phyloP scores from a whole-genome alignment of 345 rosid species.

The Euclidium syriacum region DNA sequence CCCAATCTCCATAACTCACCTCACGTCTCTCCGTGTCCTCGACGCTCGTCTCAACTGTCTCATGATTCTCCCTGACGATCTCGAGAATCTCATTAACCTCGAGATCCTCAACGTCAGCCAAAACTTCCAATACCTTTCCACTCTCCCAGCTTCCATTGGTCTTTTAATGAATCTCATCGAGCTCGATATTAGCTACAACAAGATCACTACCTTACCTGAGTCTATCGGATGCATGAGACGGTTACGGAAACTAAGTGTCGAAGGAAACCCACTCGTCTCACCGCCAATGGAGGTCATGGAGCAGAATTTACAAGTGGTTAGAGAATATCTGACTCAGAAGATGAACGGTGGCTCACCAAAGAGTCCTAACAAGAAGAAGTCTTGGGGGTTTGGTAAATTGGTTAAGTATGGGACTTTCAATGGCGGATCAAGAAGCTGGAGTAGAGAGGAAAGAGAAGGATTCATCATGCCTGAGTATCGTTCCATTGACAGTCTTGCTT shows the following conservation, averaged over 20 bases:
- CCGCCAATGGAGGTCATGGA: slow-evolving; percentile 72
- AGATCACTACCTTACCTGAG: slow-evolving; percentile 54
- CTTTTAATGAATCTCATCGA: slow-evolving; percentile 66
- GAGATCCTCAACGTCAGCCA: slow-evolving; percentile 76
- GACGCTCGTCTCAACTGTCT: slow-evolving; percentile 86
- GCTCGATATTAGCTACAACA: slow-evolving; percentile 76
- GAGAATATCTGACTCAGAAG: slow-evolving; percentile 59
- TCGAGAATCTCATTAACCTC: slow-evolving; percentile 68
- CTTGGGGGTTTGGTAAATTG: slow-evolving; percentile 63
- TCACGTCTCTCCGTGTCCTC: slow-evolving; percentile 48
- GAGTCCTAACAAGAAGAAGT: slow-evolving; percentile 46
- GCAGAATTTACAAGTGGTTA: slow-evolving; percentile 50
- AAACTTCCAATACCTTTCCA: slow-evolving; percentile 65
- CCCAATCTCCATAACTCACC: slow-evolving; percentile 61
- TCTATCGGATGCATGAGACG: slow-evolving; percentile 72
- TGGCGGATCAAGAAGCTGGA: slow-evolving; percentile 27
- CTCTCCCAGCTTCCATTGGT: slow-evolving; percentile 42
- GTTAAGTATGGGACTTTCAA: slow-evolving; percentile 57
- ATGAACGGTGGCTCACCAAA: slow-evolving; percentile 42
- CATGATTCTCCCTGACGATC: slow-evolving; percentile 59
- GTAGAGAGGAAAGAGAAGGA: slow-evolving; percentile 42
- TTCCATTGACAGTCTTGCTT: slow-evolving; percentile 53
- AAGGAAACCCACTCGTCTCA: slow-evolving; percentile 79
- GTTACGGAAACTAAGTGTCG: slow-evolving; percentile 56
- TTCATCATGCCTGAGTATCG: slow-evolving; percentile 46